These are phyloP conservation scores for Aspergillus pseudonomiae DNA, from an alignment of 2,329 filamentous ascomycete species.

Conservation along the genomic window DNA sequence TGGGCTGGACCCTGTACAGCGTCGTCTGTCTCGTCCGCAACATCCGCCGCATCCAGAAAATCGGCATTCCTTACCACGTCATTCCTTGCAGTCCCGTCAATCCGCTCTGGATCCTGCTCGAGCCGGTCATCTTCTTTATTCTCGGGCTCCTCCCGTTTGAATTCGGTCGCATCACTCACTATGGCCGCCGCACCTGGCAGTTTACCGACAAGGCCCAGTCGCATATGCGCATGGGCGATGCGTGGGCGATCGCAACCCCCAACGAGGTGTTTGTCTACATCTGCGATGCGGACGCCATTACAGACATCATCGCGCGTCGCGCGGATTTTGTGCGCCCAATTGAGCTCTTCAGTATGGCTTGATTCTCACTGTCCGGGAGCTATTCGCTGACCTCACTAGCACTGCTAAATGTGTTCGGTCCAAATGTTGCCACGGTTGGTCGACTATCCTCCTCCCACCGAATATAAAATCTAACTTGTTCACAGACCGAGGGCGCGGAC, in stretches of 20 bases:
- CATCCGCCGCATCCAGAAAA: neutral
- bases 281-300: neutral
- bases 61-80: neutral
- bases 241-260: neutral
- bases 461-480: neutral
- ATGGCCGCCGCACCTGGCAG: neutral
- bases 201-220: neutral
- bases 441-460: neutral
- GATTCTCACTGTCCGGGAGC: accelerated
- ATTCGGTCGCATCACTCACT: neutral
- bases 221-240: neutral
- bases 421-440: neutral
- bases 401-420: neutral
- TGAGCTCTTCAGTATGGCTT: neutral
- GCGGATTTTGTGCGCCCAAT: neutral
- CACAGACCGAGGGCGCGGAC: neutral
- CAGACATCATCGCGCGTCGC: neutral
- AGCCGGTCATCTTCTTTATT: neutral
- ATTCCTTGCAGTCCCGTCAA: neutral
- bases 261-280: neutral
- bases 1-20: neutral
- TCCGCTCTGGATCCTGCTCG: neutral
- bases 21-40: neutral
- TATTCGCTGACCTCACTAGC: neutral
- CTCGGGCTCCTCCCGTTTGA: neutral